These are phyloP conservation scores for Blepharisma stoltei DNA, from an alignment of 73 alveolate species.

Conservation along the genomic window DNA sequence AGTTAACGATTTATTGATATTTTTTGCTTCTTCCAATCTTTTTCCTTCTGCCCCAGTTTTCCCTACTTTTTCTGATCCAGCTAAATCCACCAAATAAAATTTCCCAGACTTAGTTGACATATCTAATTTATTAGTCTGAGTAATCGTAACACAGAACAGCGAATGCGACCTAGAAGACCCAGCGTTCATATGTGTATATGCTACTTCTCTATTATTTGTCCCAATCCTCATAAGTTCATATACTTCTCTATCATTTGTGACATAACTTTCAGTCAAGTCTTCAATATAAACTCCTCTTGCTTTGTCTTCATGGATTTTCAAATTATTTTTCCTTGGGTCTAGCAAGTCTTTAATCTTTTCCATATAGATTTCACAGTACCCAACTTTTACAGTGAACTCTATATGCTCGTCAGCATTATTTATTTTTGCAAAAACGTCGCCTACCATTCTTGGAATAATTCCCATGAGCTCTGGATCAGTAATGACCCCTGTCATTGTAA, in stretches of 20 bases:
- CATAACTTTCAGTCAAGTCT: conserved; percentile 74
- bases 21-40: conserved; percentile 89
- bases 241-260: conserved; percentile 59
- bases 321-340: conserved; percentile 52
- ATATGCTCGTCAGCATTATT: conserved; percentile 52
- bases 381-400: conserved; percentile 67
- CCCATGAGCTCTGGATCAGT: conserved; percentile 50
- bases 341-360: conserved; percentile 87
- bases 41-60: conserved; percentile 90
- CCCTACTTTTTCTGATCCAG: conserved; percentile 93
- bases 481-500: conserved; percentile 41
- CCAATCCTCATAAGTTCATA: conserved; percentile 67
- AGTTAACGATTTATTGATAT: conserved; percentile 80
- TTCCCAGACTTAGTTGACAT: conserved; percentile 67
- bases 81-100: conserved; percentile 93
- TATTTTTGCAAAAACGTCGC: conserved; percentile 72
- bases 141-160: conserved; percentile 72
- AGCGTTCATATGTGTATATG: conserved; percentile 82
- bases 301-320: conserved; percentile 76
- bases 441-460: conserved; percentile 81
- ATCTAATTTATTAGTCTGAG: conserved; percentile 66
- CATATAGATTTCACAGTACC: conserved; percentile 85
- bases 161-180: conserved; percentile 76
- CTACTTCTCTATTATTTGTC: conserved; percentile 68
- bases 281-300: conserved; percentile 74